Conservation (phyloP, 1,139 yeast species). For the Wickerhamomyces sp. region DNA sequence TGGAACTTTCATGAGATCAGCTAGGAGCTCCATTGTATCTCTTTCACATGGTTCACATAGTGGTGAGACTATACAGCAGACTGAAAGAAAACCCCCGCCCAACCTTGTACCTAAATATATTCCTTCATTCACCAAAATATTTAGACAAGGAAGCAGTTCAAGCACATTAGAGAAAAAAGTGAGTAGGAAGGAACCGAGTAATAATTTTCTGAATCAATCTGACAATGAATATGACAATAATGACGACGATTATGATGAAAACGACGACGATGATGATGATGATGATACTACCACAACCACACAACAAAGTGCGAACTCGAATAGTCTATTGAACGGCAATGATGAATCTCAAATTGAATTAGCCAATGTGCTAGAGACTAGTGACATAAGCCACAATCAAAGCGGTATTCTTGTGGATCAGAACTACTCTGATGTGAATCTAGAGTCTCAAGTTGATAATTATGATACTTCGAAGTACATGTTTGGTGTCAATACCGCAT, state of each 20-base stretch:
- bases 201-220: too few relatives aligned
- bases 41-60: conserved; percentile 5
- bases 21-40: conserved; percentile 14
- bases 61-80: not conserved
- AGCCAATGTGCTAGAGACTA: conserved; percentile 8
- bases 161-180: conserved; percentile 10
- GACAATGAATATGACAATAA: not conserved
- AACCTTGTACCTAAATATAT: conserved; percentile 13
- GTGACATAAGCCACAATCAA: conserved; percentile 11
- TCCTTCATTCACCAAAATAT: conserved; percentile 20
- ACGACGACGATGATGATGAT: conserved; percentile 14
- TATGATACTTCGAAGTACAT: conserved; percentile 11
- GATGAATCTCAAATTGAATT: conserved; percentile 8
- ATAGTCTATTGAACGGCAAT: conserved; percentile 16
- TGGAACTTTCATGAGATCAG: conserved; percentile 8
- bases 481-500: conserved; percentile 28
- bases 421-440: conserved; percentile 20
- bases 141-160: conserved; percentile 17
- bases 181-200: not conserved
- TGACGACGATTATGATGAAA: conserved; percentile 12
- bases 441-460: conserved; percentile 8
- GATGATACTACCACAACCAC: conserved; percentile 10
- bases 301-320: conserved; percentile 4
- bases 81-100: not conserved
- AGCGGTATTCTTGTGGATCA: conserved; percentile 23